Conservation (phyloP, 129 eudicot genomes). For the Ambrosia trifida region DNA sequence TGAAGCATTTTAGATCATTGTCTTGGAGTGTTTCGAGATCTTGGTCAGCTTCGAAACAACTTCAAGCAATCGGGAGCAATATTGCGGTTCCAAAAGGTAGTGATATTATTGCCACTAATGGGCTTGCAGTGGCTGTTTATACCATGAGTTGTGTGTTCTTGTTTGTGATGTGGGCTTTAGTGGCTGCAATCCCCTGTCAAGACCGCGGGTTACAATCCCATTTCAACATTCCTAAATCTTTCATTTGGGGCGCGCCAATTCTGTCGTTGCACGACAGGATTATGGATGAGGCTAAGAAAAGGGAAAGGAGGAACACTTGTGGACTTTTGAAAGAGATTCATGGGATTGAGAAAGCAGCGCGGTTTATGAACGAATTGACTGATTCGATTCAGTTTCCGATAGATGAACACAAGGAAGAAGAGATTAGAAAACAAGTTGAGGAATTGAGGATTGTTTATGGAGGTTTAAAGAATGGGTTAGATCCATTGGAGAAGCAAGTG, state of each 20-base stretch:
- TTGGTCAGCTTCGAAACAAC: conserved; percentile 40
- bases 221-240: conserved; percentile 43
- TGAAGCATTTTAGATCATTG: conserved; percentile 33
- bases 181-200: conserved; percentile 91
- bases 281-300: conserved; percentile 64
- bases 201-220: conserved; percentile 71
- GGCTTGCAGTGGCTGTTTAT: conserved; percentile 50
- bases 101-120: conserved; percentile 43
- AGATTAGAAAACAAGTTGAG: conserved; percentile 47
- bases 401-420: conserved; percentile 52
- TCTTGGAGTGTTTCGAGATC: conserved; percentile 37
- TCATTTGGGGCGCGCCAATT: conserved; percentile 56
- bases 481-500: conserved; percentile 71
- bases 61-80: conserved; percentile 39
- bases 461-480: conserved; percentile 54
- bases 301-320: conserved; percentile 50
- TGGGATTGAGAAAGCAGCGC: conserved; percentile 60
- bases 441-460: conserved; percentile 46
- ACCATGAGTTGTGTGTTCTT: conserved; percentile 66
- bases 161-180: conserved; percentile 88
- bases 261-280: conserved; percentile 66
- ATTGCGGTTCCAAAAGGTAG: conserved; percentile 31
- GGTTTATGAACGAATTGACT: conserved; percentile 48
- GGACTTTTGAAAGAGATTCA: conserved; percentile 80
- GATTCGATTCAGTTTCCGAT: conserved; percentile 60